Percentiles rank a stretch among this genome's conserved stretches.
Conservation (phyloP, 352 stramenopile genomes). For the Chrysophaeum taylorii region DNA sequence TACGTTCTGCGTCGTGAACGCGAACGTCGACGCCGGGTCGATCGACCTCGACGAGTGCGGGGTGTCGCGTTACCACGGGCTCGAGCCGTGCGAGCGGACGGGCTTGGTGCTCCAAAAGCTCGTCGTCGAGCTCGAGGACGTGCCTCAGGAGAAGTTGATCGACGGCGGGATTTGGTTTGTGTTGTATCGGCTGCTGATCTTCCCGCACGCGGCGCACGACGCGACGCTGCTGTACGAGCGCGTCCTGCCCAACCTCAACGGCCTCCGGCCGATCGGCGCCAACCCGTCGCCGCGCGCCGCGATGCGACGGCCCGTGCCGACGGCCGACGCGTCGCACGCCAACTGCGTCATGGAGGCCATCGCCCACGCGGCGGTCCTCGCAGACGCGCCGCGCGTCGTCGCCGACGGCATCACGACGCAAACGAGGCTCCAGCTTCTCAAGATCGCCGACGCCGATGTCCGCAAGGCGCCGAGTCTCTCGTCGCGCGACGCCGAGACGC, state of each 20-base stretch:
- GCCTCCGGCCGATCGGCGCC: constrained; percentile 21
- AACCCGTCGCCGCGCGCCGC: constrained; percentile 5
- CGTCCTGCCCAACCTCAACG: constrained; percentile 41
- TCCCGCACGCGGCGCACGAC: constrained; percentile 22
- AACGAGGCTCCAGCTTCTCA: constrained; percentile 27
- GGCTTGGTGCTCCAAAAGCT: constrained; percentile 1
- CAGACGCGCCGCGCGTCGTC: constrained; percentile 14
- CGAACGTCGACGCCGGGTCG: constrained; percentile 21
- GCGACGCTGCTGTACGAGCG: constrained; percentile 40
- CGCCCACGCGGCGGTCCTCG: background rate
- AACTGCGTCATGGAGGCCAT: constrained; percentile 13
- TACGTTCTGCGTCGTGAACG: constrained; percentile 32
- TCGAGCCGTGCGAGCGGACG: constrained; percentile 17
- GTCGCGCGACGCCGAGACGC: constrained; percentile 19
- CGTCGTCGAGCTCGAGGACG: constrained; percentile 22
- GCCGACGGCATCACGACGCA: constrained; percentile 19
- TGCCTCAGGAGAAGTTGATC: constrained; percentile 30
- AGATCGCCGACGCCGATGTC: constrained; percentile 31
- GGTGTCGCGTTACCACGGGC: constrained; percentile 29
- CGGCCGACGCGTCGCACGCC: background rate
- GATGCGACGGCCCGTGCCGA: constrained; percentile 1
- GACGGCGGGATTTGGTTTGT: constrained; percentile 45
- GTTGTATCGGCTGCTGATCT: constrained; percentile 31
- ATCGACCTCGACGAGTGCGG: constrained; percentile 1
- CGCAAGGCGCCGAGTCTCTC: constrained; percentile 12